Base-by-base conservation (phyloP, 768 basidiomycete species). In the Saitozyma sp. region DNA sequence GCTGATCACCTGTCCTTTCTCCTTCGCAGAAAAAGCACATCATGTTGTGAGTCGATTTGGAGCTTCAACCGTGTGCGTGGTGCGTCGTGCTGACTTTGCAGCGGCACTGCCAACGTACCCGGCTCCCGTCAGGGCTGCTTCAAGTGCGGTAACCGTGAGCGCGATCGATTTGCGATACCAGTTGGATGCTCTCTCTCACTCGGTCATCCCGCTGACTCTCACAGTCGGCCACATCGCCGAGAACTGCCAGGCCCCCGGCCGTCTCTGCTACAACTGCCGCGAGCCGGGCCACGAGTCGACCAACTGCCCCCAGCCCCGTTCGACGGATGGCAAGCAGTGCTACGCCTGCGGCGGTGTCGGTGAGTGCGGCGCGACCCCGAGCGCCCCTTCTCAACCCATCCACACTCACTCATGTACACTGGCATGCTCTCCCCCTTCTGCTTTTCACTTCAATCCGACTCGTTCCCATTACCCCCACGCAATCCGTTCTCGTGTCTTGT, bases 241-340 rank as follows among this genome's bases (percentile, higher is more conserved):
- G 83, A 89, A 88, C 58, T 95, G 92, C 78, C 85, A 90, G 51
- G 90, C 90, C 66, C 89, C 89, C 73, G 86, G 90, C 78, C 86
- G 91, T 71, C 85, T 95, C 63, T 95, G 92, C 82, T 95, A 92
- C 82, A 95, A 94, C 78, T 95, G 92, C 79, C 87, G 90, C 68
- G 89, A 92, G 78, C 89, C 91, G n/a, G 92, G 92, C 46, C 92
- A 94, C 71, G 92, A 94, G 80, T 91, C 89, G 17, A 88, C 89
- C 59, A 86, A 89, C 59, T 94, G 92, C 78, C 89, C 91, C 46
- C 86, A 86, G 68, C 91, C 92, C 45, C 86, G 90, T 65, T 88
- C 86, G 46, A 88, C 88, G 50, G 85, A 89, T 54, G 86, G 89
- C 39, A 93, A 92, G 81, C 91, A 94, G 80, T 95, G 92, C 78